Conservation (phyloP, 257 asterid species). For the Echites panduratus region DNA sequence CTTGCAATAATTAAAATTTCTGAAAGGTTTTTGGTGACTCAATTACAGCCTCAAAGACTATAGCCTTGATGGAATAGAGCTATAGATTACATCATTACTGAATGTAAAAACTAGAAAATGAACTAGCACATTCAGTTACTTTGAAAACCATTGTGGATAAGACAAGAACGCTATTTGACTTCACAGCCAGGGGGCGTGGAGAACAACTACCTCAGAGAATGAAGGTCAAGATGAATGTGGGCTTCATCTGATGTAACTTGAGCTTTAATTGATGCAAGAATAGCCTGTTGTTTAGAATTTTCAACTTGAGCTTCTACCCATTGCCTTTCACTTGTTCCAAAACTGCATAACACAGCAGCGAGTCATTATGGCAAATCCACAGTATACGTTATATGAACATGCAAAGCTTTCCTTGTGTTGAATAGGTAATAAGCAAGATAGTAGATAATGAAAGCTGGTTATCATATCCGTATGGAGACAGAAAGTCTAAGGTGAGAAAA, state of each 20-base stretch:
- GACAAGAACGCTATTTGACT: not conserved
- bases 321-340: constrained; percentile 93
- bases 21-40: not conserved
- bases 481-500: not conserved
- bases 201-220: constrained; percentile 71
- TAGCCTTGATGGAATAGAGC: not conserved
- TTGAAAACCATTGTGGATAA: no score
- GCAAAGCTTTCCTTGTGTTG: not conserved
- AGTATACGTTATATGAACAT: not conserved
- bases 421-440: not conserved
- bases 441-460: not conserved
- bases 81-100: not conserved
- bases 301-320: constrained; percentile 99
- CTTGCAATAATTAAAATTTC: not conserved
- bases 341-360: constrained; percentile 44
- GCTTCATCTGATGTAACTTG: constrained; percentile 99
- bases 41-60: not conserved
- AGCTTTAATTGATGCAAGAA: constrained; percentile 77
- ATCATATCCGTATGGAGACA: not conserved
- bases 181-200: not conserved
- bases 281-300: constrained; percentile 94
- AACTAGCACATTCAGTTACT: not conserved
- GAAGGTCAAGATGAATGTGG: constrained; percentile 97
- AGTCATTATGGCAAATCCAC: constrained; percentile 10
- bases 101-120: not conserved